A percentile compares a stretch with the other conserved stretches of the same genome.
These are phyloP conservation scores for Populus euphratica DNA, from an alignment of 345 rosid genomes.

Conservation along the genomic window DNA sequence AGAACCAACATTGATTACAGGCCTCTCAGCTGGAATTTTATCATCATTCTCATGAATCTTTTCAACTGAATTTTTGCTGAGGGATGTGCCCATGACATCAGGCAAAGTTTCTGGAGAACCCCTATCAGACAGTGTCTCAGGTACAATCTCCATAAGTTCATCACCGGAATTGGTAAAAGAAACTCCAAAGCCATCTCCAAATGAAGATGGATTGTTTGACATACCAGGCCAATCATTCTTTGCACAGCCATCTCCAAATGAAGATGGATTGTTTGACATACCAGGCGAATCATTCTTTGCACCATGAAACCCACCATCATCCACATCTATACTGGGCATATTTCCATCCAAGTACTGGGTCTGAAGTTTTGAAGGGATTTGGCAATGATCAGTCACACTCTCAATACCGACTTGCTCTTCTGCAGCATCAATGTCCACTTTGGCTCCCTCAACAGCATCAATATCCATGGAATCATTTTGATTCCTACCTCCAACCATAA, in stretches of 20 bases:
- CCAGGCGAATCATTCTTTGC: constrained; percentile 29
- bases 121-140: constrained; percentile 36
- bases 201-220: constrained; percentile 26
- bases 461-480: constrained; percentile 23
- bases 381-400: constrained; percentile 19
- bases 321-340: constrained; percentile 23
- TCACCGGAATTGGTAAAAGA: constrained; percentile 33
- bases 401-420: constrained; percentile 29
- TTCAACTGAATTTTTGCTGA: constrained; percentile 26
- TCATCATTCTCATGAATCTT: constrained; percentile 29
- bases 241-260: constrained; percentile 20
- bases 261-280: constrained; percentile 24
- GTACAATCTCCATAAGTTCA: constrained; percentile 31
- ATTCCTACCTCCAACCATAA: constrained; percentile 21
- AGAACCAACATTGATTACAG: constrained; percentile 27
- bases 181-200: constrained; percentile 29
- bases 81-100: constrained; percentile 17
- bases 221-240: constrained; percentile 25
- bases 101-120: constrained; percentile 38
- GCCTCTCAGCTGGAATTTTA: constrained; percentile 26
- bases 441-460: constrained; percentile 28
- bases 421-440: constrained; percentile 20
- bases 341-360: constrained; percentile 22
- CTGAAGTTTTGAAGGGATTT: constrained; percentile 28
- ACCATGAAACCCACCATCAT: constrained; percentile 19